Evolutionary conservation across 2,329 filamentous ascomycete genomes (phyloP).

Genomic region (Aspergillus sp.): DNA sequence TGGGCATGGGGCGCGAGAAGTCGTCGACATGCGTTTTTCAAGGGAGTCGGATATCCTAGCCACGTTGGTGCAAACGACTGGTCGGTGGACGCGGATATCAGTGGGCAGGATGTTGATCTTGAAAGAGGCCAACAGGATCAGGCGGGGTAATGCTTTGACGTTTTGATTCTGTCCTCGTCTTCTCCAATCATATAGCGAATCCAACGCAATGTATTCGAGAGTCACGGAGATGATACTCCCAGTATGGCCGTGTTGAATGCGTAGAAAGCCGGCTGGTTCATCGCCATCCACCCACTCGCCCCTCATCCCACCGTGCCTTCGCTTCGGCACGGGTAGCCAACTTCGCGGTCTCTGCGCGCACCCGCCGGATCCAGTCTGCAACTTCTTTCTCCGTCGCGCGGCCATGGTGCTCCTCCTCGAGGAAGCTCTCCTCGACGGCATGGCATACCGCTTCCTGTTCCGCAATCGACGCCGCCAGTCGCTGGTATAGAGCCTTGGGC

Average conservation of each 20-base stretch:
- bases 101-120: slow-evolving; percentile 12
- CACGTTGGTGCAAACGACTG: slow-evolving; percentile 29
- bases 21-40: slow-evolving; percentile 64
- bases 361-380: slow-evolving; percentile 76
- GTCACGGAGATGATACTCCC: too few species aligned
- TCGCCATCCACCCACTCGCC: slow-evolving; percentile 90
- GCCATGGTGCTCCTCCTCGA: slow-evolving; percentile 59
- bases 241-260: too few species aligned
- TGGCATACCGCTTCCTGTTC: slow-evolving; percentile 81
- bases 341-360: slow-evolving; percentile 74
- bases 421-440: slow-evolving; percentile 88
- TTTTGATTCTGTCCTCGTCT: too few species aligned
- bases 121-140: slow-evolving; percentile 17
- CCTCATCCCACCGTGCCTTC: slow-evolving; percentile 94
- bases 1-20: slow-evolving; percentile 86
- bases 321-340: slow-evolving; percentile 80
- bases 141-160: slow-evolving; percentile 7
- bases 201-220: too few species aligned
- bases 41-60: slow-evolving; percentile 31
- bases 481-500: slow-evolving; percentile 80
- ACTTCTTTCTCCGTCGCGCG: slow-evolving; percentile 76
- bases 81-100: slow-evolving; percentile 11
- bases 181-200: too few species aligned
- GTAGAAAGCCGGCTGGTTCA: slow-evolving; percentile 40
- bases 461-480: slow-evolving; percentile 69